Evolutionary conservation across 164 flowering plant species (phyloP).

Genomic region (Nymphaea thermarum): DNA sequence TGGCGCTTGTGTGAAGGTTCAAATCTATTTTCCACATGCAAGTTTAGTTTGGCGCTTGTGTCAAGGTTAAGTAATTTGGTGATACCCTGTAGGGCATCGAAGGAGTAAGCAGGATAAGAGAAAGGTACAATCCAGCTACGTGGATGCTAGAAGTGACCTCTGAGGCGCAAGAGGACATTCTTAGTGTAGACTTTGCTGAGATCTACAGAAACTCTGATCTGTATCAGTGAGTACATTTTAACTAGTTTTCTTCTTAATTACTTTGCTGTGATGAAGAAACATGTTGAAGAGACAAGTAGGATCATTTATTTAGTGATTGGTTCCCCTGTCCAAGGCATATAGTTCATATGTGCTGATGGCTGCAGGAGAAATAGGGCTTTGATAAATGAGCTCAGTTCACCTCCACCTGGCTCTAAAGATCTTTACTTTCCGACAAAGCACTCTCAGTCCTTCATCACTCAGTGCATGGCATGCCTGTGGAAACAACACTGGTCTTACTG

Average conservation of each 20-base stretch:
- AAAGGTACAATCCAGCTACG: constrained; percentile 36
- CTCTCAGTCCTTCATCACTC: constrained; percentile 32
- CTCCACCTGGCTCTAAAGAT: constrained; percentile 31
- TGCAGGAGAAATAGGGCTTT: constrained; percentile 44
- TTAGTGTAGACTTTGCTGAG: constrained; percentile 21
- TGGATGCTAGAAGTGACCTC: constrained; percentile 41
- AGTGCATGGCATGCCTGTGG: constrained; percentile 47
- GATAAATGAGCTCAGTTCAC: constrained; percentile 28
- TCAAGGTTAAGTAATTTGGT: too few relatives aligned
- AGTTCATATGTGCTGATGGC: neutral
- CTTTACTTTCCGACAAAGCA: constrained; percentile 31
- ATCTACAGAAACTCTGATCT: constrained; percentile 26
- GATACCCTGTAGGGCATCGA: constrained; percentile 13
- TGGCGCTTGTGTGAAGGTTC: too few relatives aligned
- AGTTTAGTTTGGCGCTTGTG: neutral
- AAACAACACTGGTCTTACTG: constrained; percentile 41
- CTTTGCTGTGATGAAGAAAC: too few relatives aligned
- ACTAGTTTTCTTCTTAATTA: neutral
- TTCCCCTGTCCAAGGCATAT: neutral
- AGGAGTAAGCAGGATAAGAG: constrained; percentile 27
- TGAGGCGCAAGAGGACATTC: constrained; percentile 20
- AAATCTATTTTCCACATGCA: too few relatives aligned
- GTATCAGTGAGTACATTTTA: constrained; percentile 11
- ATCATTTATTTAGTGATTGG: neutral
- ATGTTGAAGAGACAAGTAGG: too few relatives aligned